A percentile compares a stretch with the other conserved stretches of the same genome.
These are phyloP conservation scores for Phytophthora ohioensis DNA, from an alignment of 352 stramenopile genomes.

Conservation along the genomic window DNA sequence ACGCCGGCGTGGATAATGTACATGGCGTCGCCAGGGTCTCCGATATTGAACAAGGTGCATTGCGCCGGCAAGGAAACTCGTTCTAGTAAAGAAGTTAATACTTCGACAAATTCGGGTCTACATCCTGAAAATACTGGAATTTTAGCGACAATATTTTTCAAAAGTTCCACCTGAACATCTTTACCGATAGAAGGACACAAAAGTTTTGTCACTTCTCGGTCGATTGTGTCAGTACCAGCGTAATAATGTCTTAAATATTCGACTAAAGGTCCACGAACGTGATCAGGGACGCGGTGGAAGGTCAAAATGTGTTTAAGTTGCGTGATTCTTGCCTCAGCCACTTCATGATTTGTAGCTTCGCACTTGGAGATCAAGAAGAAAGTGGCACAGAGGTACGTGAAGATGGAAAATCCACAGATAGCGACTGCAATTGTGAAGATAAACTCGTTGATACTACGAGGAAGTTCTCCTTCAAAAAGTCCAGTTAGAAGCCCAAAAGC, in stretches of 20 bases:
- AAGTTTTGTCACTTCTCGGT: background rate
- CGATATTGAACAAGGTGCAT: background rate
- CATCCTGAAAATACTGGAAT: conserved; percentile 73
- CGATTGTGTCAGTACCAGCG: background rate
- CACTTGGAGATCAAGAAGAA: conserved; percentile 80
- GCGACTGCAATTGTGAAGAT: conserved; percentile 65
- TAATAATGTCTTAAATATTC: background rate
- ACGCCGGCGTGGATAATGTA: background rate
- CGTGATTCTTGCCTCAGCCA: conserved; percentile 57
- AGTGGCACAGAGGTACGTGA: conserved; percentile 67
- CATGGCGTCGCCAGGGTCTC: background rate
- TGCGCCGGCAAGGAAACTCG: background rate
- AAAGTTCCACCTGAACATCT: conserved; percentile 71
- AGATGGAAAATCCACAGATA: conserved; percentile 60
- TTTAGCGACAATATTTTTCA: conserved; percentile 50
- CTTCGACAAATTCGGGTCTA: background rate
- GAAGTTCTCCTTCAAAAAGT: conserved; percentile 61
- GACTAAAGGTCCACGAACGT: background rate
- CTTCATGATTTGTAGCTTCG: conserved; percentile 54
- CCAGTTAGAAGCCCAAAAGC: conserved; percentile 54
- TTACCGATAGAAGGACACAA: background rate
- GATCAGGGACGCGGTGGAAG: background rate
- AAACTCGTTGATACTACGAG: conserved; percentile 49
- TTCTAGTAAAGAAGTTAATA: background rate
- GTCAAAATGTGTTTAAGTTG: conserved; percentile 39